These are phyloP conservation scores for Ensete glaucum DNA, from an alignment of 176 grass and related monocot genomes.

Conservation along the genomic window DNA sequence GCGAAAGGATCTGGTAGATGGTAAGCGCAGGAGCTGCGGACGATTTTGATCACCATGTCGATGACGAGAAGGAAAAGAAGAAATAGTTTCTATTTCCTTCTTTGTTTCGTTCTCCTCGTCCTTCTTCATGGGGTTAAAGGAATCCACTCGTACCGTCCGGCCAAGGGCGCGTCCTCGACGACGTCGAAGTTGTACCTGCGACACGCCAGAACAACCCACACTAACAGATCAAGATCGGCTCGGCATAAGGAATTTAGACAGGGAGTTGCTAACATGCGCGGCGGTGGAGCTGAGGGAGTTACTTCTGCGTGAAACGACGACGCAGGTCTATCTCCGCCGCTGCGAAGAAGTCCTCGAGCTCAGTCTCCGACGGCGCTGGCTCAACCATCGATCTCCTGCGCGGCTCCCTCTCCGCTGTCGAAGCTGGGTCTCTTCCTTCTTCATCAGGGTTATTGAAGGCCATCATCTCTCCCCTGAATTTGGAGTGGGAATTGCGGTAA, in stretches of 20 bases:
- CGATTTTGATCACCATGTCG: neutral
- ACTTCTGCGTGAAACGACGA: slow-evolving; percentile 36
- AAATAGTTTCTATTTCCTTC: neutral
- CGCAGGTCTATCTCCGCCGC: slow-evolving; percentile 35
- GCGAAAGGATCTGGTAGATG: neutral
- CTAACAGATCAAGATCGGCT: neutral
- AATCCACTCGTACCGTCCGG: slow-evolving; percentile 14
- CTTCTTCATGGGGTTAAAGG: slow-evolving; percentile 9
- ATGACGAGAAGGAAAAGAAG: neutral
- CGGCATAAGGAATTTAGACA: neutral
- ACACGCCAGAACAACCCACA: neutral
- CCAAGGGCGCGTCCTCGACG: slow-evolving; percentile 13
- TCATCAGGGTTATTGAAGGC: neutral
- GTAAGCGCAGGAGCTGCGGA: neutral
- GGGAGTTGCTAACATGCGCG: slow-evolving; percentile 3
- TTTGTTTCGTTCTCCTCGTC: neutral
- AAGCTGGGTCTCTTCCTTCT: neutral
- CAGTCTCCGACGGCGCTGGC: slow-evolving; percentile 1
- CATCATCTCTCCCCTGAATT: neutral
- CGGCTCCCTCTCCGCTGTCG: neutral
- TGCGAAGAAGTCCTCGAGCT: slow-evolving; percentile 57
- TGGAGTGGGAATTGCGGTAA: neutral
- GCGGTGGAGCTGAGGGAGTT: neutral
- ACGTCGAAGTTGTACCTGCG: slow-evolving; percentile 26
- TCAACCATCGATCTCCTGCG: neutral